These are phyloP conservation scores for Noccaea caerulescens DNA, from an alignment of 345 rosid genomes.

Conservation along the genomic window DNA sequence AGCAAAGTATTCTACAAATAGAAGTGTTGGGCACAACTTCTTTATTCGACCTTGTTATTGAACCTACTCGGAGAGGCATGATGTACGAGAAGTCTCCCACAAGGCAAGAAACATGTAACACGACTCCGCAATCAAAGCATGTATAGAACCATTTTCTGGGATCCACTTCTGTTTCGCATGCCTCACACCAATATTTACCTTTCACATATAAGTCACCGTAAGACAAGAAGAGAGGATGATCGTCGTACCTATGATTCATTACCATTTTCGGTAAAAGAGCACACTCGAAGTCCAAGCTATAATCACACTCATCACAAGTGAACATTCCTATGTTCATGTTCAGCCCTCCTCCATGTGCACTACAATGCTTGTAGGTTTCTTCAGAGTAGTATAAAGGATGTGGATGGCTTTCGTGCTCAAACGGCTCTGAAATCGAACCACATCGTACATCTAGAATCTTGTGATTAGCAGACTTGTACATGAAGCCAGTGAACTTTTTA, in stretches of 20 bases:
- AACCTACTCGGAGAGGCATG: not conserved
- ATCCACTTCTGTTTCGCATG: conserved; percentile 1
- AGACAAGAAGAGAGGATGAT: conserved; percentile 16
- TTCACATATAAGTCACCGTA: not conserved
- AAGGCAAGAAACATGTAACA: not conserved
- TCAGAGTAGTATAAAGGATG: conserved; percentile 9
- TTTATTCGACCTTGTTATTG: not conserved
- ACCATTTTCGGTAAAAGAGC: conserved; percentile 7
- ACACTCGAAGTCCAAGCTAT: not conserved
- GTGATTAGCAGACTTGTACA: not conserved
- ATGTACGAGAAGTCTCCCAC: conserved; percentile 10
- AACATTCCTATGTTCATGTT: not conserved
- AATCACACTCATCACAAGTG: conserved; percentile 17
- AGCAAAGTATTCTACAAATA: not conserved
- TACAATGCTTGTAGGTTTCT: not conserved
- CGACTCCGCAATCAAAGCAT: not conserved
- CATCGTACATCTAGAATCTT: conserved; percentile 21
- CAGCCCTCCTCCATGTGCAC: not conserved
- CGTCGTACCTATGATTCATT: not conserved
- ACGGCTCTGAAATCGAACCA: not conserved
- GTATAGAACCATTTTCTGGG: conserved; percentile 7
- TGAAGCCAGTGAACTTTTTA: not conserved
- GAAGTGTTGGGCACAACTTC: conserved; percentile 1
- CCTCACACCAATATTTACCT: not conserved
- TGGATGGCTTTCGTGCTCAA: conserved; percentile 16